phyloP scores from a whole-genome alignment of 495 filamentous ascomycete species.

The Daldinia childiae region DNA sequence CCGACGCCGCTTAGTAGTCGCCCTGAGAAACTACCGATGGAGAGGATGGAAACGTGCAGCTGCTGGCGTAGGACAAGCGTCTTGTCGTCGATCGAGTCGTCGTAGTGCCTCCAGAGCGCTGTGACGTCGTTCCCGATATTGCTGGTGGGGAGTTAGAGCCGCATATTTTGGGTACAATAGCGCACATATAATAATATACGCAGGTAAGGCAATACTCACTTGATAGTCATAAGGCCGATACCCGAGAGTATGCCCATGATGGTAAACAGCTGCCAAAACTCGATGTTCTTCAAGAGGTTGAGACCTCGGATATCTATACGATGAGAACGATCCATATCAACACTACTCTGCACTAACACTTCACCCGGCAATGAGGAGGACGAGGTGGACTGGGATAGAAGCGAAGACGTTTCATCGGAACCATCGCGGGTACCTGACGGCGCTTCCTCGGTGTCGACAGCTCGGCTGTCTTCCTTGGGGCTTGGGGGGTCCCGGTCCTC shows the following conservation, averaged over 20 bases:
- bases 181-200: neutral
- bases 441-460: slow-evolving; percentile 46
- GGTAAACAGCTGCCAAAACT: slow-evolving; percentile 91
- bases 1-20: slow-evolving; percentile 85
- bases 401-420: slow-evolving; percentile 81
- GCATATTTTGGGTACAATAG: neutral
- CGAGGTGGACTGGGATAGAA: slow-evolving; percentile 69
- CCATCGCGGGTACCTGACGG: slow-evolving; percentile 47
- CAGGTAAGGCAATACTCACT: slow-evolving; percentile 66
- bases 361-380: slow-evolving; percentile 59
- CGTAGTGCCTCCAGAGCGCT: slow-evolving; percentile 82
- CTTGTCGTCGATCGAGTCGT: slow-evolving; percentile 72
- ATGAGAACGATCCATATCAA: slow-evolving; percentile 67
- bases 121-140: slow-evolving; percentile 95
- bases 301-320: slow-evolving; percentile 91
- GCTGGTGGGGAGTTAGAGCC: slow-evolving; percentile 61
- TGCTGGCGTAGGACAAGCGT: slow-evolving; percentile 87
- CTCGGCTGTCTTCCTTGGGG: slow-evolving; percentile 46
- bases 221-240: slow-evolving; percentile 98
- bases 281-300: slow-evolving; percentile 73
- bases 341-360: slow-evolving; percentile 61
- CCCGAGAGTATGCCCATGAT: slow-evolving; percentile 90
- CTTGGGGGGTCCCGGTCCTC: slow-evolving; percentile 26
- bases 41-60: slow-evolving; percentile 92
- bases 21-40: slow-evolving; percentile 82